Conservation (phyloP, 352 stramenopile species). For the Globisporangium sylvaticum region DNA sequence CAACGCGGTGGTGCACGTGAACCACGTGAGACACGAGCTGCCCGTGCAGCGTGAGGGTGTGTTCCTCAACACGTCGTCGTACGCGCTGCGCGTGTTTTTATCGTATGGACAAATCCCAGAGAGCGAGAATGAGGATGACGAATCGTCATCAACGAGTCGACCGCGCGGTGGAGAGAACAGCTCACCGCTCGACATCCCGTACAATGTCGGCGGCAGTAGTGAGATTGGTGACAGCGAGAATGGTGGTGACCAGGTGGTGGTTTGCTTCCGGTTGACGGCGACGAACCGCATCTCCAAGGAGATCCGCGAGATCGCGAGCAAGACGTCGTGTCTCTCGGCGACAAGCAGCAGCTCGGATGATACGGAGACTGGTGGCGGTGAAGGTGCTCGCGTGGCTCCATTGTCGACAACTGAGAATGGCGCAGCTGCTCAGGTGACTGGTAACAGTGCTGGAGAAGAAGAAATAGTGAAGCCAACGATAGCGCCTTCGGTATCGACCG, state of each 20-base stretch:
- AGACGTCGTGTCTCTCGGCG: conserved; percentile 51
- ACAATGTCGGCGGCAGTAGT: conserved; percentile 34
- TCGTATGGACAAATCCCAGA: conserved; percentile 77
- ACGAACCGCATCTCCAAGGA: conserved; percentile 74
- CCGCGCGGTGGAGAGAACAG: conserved; percentile 49
- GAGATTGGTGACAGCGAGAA: too few species aligned
- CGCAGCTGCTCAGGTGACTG: neutral
- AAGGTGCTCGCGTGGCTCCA: neutral
- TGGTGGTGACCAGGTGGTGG: conserved; percentile 21
- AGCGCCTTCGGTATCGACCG: conserved; percentile 10
- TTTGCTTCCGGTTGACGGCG: conserved; percentile 65
- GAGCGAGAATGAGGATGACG: conserved; percentile 21
- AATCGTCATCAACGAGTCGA: conserved; percentile 16
- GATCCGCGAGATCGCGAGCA: conserved; percentile 49
- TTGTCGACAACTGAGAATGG: neutral
- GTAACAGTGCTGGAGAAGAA: neutral
- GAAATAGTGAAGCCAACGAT: neutral
- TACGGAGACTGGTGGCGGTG: neutral
- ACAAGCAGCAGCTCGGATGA: conserved; percentile 3
- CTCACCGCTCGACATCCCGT: conserved; percentile 60
- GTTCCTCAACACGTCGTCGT: conserved; percentile 71
- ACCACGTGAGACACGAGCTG: conserved; percentile 39
- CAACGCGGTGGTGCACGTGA: conserved; percentile 58
- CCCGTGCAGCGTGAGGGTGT: conserved; percentile 73
- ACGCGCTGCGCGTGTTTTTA: conserved; percentile 74